Evolutionary conservation across 176 grass and related monocot species (phyloP).

Genomic region (Triticum turgidum): DNA sequence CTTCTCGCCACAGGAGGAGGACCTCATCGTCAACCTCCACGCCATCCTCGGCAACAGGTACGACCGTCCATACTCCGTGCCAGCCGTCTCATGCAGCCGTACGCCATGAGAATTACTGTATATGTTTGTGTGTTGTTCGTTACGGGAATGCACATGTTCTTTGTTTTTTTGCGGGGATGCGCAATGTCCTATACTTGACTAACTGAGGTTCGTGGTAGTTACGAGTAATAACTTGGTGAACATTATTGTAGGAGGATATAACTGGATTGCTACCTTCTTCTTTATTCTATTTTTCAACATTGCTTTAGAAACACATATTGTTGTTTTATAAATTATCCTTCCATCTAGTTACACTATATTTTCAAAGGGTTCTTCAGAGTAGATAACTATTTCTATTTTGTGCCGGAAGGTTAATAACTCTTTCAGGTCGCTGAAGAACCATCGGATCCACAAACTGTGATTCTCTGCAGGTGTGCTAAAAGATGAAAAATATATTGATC

Average conservation of each 20-base stretch:
- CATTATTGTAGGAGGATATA: slow-evolving; percentile 13
- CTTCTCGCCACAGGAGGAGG: slow-evolving; percentile 96
- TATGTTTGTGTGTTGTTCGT: not conserved
- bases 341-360: not conserved
- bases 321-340: not conserved
- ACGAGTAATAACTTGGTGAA: not conserved
- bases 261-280: not conserved
- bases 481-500: not conserved
- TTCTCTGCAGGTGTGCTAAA: not conserved
- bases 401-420: not conserved
- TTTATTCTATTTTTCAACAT: not conserved
- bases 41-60: slow-evolving; percentile 96
- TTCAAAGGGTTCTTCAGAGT: no score
- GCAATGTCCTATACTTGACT: not conserved
- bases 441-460: not conserved
- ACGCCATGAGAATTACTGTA: not conserved
- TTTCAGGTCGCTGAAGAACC: not conserved
- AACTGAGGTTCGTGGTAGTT: not conserved
- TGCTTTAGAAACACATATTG: slow-evolving; percentile 5
- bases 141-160: no score
- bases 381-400: not conserved
- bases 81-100: not conserved
- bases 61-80: not conserved
- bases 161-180: not conserved
- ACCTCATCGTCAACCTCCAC: slow-evolving; percentile 89